Evolutionary conservation across 73 alveolate genomes (phyloP).

Genomic region (Halteria grandinella): DNA sequence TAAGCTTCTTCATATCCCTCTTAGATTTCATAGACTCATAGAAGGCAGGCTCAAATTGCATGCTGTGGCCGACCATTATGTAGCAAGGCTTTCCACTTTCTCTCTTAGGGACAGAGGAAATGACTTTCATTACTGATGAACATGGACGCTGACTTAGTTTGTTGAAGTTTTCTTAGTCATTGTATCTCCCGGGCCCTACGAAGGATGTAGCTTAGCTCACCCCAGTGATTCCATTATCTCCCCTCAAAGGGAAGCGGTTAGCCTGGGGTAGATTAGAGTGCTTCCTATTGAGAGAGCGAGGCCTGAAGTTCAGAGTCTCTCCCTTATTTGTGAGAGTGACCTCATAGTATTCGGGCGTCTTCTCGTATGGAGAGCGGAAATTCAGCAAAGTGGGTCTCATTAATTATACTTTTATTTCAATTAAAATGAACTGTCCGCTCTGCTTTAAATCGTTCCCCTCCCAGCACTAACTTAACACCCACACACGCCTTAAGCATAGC

Average conservation of each 20-base stretch:
- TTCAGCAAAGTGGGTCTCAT: slow-evolving; percentile 65
- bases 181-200: slow-evolving; percentile 69
- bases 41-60: slow-evolving; percentile 33
- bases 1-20: too few relatives aligned
- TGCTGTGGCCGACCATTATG: slow-evolving; percentile 27
- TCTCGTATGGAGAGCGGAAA: slow-evolving; percentile 65
- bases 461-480: too few relatives aligned
- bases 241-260: slow-evolving; percentile 7
- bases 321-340: slow-evolving; percentile 19
- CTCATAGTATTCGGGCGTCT: slow-evolving; percentile 63
- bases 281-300: slow-evolving; percentile 16
- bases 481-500: too few relatives aligned
- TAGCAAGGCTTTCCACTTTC: slow-evolving; percentile 57
- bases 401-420: neutral
- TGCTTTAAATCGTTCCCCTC: too few relatives aligned
- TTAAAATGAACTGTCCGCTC: neutral
- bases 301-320: slow-evolving; percentile 11
- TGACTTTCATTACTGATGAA: slow-evolving; percentile 35
- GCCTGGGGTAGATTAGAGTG: slow-evolving; percentile 20
- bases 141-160: slow-evolving; percentile 44
- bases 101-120: slow-evolving; percentile 4
- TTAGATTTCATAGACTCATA: too few relatives aligned
- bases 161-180: slow-evolving; percentile 52
- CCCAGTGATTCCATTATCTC: slow-evolving; percentile 17
- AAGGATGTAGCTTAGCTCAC: slow-evolving; percentile 6